These are phyloP conservation scores for Hortiboletus campestris DNA, from an alignment of 768 basidiomycete genomes.

Conservation along the genomic window DNA sequence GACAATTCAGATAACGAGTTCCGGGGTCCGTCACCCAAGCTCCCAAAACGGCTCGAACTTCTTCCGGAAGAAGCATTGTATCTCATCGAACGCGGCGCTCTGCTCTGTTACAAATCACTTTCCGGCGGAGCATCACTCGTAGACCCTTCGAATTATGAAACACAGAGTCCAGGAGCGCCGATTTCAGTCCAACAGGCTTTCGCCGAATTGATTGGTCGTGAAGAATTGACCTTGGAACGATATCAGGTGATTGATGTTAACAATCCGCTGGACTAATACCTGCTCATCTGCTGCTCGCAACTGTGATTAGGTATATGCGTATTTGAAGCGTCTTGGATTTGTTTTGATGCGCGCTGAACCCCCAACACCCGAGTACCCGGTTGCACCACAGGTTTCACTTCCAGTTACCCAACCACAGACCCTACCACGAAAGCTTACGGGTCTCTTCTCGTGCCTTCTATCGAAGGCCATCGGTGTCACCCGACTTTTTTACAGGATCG, in stretches of 20 bases:
- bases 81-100: slow-evolving; percentile 83
- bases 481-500: slow-evolving; percentile 7
- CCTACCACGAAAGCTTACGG: neutral
- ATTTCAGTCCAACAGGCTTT: slow-evolving; percentile 94
- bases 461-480: slow-evolving; percentile 4
- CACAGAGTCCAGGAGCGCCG: slow-evolving; percentile 56
- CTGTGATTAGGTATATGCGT: slow-evolving; percentile 77
- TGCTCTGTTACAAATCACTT: slow-evolving; percentile 76
- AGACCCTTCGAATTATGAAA: slow-evolving; percentile 24
- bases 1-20: slow-evolving; percentile 27
- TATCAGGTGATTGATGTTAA: slow-evolving; percentile 65
- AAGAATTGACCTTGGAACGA: slow-evolving; percentile 75
- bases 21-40: slow-evolving; percentile 31
- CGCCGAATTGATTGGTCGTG: slow-evolving; percentile 77
- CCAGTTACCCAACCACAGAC: slow-evolving; percentile 4
- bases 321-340: slow-evolving; percentile 91
- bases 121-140: slow-evolving; percentile 24
- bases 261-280: neutral
- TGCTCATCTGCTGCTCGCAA: slow-evolving; percentile 1
- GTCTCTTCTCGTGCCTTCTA: slow-evolving; percentile 14
- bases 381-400: slow-evolving; percentile 37
- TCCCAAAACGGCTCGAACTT: slow-evolving; percentile 72
- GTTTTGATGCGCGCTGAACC: slow-evolving; percentile 73
- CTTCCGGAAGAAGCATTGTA: slow-evolving; percentile 96
- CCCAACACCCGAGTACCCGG: slow-evolving; percentile 53